Evolutionary conservation across 192 early-diverging fungal genomes (phyloP).

Genomic region (Coemansia sp.): DNA sequence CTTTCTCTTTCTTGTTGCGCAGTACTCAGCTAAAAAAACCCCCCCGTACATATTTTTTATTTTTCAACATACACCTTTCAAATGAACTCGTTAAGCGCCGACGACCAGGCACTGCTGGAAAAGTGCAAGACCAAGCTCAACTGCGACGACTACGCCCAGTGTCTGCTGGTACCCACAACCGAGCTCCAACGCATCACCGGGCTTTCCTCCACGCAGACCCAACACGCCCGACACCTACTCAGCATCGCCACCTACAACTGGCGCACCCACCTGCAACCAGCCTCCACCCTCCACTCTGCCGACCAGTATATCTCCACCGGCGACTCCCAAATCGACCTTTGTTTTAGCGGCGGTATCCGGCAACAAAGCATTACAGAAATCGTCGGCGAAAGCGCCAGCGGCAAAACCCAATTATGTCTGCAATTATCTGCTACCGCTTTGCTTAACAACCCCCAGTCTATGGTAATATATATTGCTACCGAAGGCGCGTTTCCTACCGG

Average conservation of each 20-base stretch:
- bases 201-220: slow-evolving; percentile 14
- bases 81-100: not conserved
- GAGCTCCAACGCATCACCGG: slow-evolving; percentile 28
- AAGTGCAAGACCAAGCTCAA: slow-evolving; percentile 28
- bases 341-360: slow-evolving; percentile 65
- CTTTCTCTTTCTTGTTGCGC: not conserved
- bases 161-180: slow-evolving; percentile 29
- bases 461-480: slow-evolving; percentile 69
- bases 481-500: slow-evolving; percentile 70
- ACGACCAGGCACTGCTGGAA: slow-evolving; percentile 24
- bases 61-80: not conserved
- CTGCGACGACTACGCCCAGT: slow-evolving; percentile 23
- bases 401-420: slow-evolving; percentile 86
- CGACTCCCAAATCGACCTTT: slow-evolving; percentile 56
- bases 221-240: slow-evolving; percentile 16
- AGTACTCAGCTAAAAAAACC: no score
- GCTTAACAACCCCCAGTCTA: slow-evolving; percentile 65
- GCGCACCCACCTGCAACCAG: not conserved
- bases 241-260: slow-evolving; percentile 18
- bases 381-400: slow-evolving; percentile 76
- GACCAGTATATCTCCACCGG: slow-evolving; percentile 57
- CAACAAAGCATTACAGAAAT: slow-evolving; percentile 68
- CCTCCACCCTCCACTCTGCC: slow-evolving; percentile 13
- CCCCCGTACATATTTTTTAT: not conserved
- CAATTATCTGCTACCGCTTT: slow-evolving; percentile 78